Evolutionary conservation across 2,329 filamentous ascomycete genomes (phyloP), one percentile per base, ranked within the genome.

Genomic region (Elsinoe perseae): DNA sequence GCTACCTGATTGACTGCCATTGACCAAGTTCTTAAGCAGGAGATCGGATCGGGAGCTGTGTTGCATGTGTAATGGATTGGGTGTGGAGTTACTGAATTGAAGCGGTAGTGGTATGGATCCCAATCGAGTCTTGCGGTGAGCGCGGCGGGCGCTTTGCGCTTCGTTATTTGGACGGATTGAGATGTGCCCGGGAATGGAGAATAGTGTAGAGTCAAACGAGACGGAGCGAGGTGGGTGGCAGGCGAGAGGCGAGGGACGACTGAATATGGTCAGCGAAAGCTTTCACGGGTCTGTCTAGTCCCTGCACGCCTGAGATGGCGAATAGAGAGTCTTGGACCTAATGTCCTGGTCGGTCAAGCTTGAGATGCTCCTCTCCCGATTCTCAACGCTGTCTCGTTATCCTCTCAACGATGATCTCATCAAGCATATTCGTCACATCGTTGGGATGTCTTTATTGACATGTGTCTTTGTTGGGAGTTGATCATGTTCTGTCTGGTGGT

Each of bases 1-100:
- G 7, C 21, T 25, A 8, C 20, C 40, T 18, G 4, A 25, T n/a
- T 3, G 23, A 25, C 9, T 44, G 9, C 20, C 20, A n/a, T 44
- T 30, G 16, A 20, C 27, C 8, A 50, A 30, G 14, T 50, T 30
- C 25, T 50, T 23, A 8, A 50, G 25, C n/a, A 50, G 25, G 25
- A 50, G 44, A 8, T 50, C 44, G 44, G 44, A 50, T 5, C 44
- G 25, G 18, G 44, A 50, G 27, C 44, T 32, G 21, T 50, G 44
- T 10, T 50, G 25, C 9, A 30, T 50, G 44, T 50, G 44, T 9
- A 50, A 18, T 4, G 44, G 44, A 16, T 50, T 50, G 14, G 44
- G 18, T 10, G 44, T n/a, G 14, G 44, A 27, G 18, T 50, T 32
- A 25, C 32, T 50, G 44, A 50, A 50, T 3, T 5, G 12, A 6